A percentile compares a stretch with the other conserved stretches of the same genome.
Conservation (phyloP, 352 stramenopile genomes). For the Phytophthora cajani region DNA sequence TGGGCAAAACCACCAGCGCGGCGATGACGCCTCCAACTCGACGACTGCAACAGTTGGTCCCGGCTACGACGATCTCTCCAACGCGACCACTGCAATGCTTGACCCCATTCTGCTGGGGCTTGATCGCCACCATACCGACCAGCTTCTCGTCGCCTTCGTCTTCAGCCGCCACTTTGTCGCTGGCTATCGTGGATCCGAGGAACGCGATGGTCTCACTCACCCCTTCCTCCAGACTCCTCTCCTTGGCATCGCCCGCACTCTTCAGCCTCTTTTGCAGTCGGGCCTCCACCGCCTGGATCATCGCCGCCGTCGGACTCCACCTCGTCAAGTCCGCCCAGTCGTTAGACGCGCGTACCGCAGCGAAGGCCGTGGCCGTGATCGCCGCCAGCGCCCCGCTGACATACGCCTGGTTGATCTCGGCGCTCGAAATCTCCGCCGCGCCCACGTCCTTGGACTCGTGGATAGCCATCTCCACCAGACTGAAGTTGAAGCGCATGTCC, state of each 20-base stretch:
- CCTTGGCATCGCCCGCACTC: neutral
- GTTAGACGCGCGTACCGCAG: neutral
- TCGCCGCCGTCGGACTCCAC: neutral
- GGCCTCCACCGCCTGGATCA: neutral
- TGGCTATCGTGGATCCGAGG: neutral
- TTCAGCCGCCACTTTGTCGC: neutral
- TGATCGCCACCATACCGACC: neutral
- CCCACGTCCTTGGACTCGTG: neutral
- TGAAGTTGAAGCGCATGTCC: neutral
- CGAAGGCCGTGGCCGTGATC: neutral
- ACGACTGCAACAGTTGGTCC: neutral
- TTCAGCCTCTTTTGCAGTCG: neutral
- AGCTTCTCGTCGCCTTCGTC: neutral
- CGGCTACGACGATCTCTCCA: neutral
- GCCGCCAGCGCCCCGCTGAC: neutral
- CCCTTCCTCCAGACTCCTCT: neutral
- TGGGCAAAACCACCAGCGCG: conserved; percentile 21
- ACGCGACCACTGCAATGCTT: neutral
- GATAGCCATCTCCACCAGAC: neutral
- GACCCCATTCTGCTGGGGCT: neutral
- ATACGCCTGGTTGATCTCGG: neutral
- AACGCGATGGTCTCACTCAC: neutral
- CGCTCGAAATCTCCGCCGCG: neutral
- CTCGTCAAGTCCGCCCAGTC: neutral
- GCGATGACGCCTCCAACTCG: neutral